phyloP scores from a whole-genome alignment of 2,329 filamentous ascomycete genomes.

The Rhinocladiella mackenziei region DNA sequence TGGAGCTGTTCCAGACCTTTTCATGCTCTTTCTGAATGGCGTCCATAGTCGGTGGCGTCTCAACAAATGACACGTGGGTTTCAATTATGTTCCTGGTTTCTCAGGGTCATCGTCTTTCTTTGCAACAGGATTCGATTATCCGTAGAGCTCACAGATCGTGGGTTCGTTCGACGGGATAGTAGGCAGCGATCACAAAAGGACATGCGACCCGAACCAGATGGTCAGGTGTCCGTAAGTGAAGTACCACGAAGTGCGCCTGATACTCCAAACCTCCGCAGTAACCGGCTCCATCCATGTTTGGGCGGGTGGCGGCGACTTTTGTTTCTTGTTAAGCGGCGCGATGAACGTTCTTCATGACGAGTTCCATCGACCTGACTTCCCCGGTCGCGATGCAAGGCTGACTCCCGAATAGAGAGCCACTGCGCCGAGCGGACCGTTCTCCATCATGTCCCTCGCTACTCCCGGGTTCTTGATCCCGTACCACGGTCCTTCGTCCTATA shows the following conservation, averaged over 20 bases:
- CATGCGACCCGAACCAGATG: no score
- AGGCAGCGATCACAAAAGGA: no score
- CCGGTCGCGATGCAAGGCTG: no score
- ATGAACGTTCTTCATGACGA: no score
- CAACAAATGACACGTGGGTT: not conserved
- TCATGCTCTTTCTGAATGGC: slow-evolving; percentile 69
- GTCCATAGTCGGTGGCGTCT: slow-evolving; percentile 49
- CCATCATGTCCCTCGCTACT: slow-evolving; percentile 6
- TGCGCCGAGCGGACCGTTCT: not conserved
- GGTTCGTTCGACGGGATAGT: not conserved
- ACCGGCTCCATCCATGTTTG: no score
- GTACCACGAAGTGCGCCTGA: no score
- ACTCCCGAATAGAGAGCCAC: no score
- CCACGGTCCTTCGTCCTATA: slow-evolving; percentile 8
- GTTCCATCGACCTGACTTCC: not conserved
- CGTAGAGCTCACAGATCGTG: not conserved
- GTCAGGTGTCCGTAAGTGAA: no score
- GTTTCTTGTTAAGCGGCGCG: no score
- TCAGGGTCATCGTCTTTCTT: not conserved
- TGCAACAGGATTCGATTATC: not conserved
- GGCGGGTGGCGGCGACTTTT: no score
- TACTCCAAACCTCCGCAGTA: no score
- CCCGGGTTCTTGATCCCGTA: slow-evolving; percentile 12
- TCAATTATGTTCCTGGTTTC: not conserved
- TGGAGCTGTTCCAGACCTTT: slow-evolving; percentile 64